Conservation (phyloP, 2,329 filamentous ascomycete genomes). For the Chaetomium sp. region DNA sequence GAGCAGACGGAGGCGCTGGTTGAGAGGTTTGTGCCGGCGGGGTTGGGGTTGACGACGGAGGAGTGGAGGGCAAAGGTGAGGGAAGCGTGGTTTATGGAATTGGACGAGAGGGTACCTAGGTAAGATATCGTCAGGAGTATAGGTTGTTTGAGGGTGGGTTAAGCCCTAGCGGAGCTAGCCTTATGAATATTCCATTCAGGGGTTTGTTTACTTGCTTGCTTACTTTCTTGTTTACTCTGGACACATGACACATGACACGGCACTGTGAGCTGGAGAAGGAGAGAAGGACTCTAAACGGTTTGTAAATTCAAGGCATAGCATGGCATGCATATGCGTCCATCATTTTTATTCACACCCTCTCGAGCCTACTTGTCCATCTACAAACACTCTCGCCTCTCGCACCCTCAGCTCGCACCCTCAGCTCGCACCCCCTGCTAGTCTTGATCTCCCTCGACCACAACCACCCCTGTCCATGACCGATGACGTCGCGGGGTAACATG, state of each 20-base stretch:
- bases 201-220: constrained; percentile 13
- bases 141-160: background rate
- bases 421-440: background rate
- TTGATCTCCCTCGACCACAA: background rate
- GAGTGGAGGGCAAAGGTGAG: background rate
- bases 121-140: background rate
- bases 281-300: background rate
- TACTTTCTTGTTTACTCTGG: background rate
- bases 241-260: background rate
- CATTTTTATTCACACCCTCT: background rate
- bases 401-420: too few relatives aligned
- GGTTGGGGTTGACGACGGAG: background rate
- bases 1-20: background rate
- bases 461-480: background rate
- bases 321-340: background rate
- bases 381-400: too few relatives aligned
- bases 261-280: background rate
- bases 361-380: background rate
- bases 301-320: background rate
- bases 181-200: background rate
- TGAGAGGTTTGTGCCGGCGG: background rate
- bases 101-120: background rate
- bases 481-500: constrained; percentile 11
- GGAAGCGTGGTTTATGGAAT: background rate
- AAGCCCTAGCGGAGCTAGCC: background rate